These are phyloP conservation scores for Pachysandra terminalis DNA, from an alignment of 164 flowering plant genomes.

Conservation along the genomic window DNA sequence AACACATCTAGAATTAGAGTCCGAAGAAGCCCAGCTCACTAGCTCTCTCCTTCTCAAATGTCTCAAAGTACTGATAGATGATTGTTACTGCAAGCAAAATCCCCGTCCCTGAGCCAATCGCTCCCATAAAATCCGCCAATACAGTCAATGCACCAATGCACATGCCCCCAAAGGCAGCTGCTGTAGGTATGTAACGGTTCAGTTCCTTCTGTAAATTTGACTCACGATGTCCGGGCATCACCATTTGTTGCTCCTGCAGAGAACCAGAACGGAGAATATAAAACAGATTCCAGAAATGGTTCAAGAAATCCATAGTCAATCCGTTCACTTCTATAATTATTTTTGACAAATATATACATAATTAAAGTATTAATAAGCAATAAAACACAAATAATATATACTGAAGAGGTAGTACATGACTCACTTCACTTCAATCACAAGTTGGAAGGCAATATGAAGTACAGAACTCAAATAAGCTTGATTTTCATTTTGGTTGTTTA, in stretches of 20 bases:
- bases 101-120: slow-evolving; percentile 55
- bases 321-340: background rate
- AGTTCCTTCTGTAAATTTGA: slow-evolving; percentile 48
- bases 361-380: background rate
- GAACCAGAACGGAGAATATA: background rate
- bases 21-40: slow-evolving; percentile 55
- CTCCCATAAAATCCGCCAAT: slow-evolving; percentile 61
- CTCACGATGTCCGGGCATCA: slow-evolving; percentile 58
- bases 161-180: slow-evolving; percentile 64
- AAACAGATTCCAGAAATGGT: background rate
- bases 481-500: slow-evolving; percentile 2
- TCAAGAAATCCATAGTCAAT: background rate
- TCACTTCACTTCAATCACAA: background rate
- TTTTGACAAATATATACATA: background rate
- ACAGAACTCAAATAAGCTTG: background rate
- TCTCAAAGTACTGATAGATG: slow-evolving; percentile 50
- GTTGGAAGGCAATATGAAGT: background rate
- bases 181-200: slow-evolving; percentile 58
- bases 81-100: slow-evolving; percentile 51
- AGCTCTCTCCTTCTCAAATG: slow-evolving; percentile 56
- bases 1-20: slow-evolving; percentile 16
- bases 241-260: slow-evolving; percentile 54
- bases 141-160: slow-evolving; percentile 57
- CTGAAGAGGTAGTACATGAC: background rate
- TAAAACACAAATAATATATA: background rate